Base-by-base conservation (phyloP, 1,139 yeast genomes). In the Saccharomycopsis phalli region DNA sequence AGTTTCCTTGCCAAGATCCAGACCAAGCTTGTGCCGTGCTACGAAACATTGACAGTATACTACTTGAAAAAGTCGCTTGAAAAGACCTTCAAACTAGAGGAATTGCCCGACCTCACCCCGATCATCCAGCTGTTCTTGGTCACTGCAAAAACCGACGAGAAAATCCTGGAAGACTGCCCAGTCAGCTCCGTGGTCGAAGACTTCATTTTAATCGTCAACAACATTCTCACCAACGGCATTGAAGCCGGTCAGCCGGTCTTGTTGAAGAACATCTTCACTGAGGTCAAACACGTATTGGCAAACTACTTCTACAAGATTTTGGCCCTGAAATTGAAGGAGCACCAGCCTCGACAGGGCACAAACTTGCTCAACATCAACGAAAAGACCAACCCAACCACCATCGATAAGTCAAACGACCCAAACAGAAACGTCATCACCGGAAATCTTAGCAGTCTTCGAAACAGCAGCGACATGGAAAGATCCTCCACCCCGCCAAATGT, bases 141-240 rank as follows among this genome's bases (percentile, higher is more conserved):
- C 4, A 22, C 11, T 21, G 20, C 17, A 13, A 20, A 19, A 14
- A 41, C 31, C 8, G 50, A 56, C 21, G 44, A 63, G 22, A 61
- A 61, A 36, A 50, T 57, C 14, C 49, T 41, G 7, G 40, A 56
- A 34, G 27, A 53, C 29, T 50, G 82, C 3, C 81, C 93, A 3
- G 74, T 82, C 4, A 75, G 94, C 0, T 86, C 97, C 0, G 79
- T 86, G 8, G 76, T 88, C 31, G 98, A 91, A 55, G 98, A 91
- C 56, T 64, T 84, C 34, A 73, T 87, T 27, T 65, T 86, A 51
- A 75, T 87, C 16, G 61, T 87, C 36, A 81, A 83, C 49, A 72
- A 74, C n/a, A 66, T 81, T 5, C 57, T 82, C 25, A 59, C 73
- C 31, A 80, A 76, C 47, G 65, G 74, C 0, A 57, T 81, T 16